A percentile compares a stretch with the other conserved stretches of the same genome.
Conservation (phyloP, 129 eudicot species). For the Helichrysum umbraculigerum region DNA sequence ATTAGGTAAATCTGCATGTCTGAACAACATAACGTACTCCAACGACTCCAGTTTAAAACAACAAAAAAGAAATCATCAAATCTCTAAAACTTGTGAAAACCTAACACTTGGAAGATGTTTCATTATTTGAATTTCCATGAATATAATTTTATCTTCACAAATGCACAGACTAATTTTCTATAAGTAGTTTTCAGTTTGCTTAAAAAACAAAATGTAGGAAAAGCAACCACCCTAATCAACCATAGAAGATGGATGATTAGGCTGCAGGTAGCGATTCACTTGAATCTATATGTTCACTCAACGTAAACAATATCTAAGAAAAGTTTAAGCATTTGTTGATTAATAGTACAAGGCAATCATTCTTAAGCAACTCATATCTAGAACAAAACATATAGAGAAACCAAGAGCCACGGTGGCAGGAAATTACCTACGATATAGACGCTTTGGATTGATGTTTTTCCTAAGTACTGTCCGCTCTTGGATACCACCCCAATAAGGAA, state of each 20-base stretch:
- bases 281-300: constrained; percentile 1
- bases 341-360: neutral
- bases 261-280: constrained; percentile 22
- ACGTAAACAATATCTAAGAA: neutral
- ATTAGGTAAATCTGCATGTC: constrained; percentile 22
- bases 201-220: neutral
- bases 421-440: constrained; percentile 87
- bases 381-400: constrained; percentile 3
- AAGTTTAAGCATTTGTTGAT: constrained; percentile 2
- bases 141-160: constrained; percentile 10
- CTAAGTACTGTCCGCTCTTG: constrained; percentile 82
- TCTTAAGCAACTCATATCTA: neutral
- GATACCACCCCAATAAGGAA: constrained; percentile 97
- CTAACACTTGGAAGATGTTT: neutral
- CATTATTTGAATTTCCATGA: neutral
- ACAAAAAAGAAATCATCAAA: constrained; percentile 2
- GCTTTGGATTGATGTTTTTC: constrained; percentile 91
- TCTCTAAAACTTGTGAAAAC: neutral
- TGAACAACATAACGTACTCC: neutral
- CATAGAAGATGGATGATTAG: neutral
- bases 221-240: constrained; percentile 20
- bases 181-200: constrained; percentile 12
- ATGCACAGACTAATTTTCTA: neutral
- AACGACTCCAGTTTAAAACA: constrained; percentile 17
- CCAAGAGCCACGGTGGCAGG: constrained; percentile 17